Base-by-base conservation (phyloP, 1,139 yeast species). In the Hansenula sp. region DNA sequence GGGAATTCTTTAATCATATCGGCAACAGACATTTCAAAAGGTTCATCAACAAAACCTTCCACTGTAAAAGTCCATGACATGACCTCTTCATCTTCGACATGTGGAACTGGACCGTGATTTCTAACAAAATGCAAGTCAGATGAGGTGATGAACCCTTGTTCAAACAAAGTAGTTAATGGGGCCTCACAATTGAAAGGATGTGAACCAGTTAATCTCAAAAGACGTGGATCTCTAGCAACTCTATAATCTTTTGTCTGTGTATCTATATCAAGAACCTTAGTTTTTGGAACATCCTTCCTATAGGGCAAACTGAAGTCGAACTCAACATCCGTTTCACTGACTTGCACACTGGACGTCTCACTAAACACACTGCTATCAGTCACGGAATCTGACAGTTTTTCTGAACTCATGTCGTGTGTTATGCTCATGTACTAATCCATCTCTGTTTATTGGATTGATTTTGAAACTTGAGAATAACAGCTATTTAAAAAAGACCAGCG, bases 181-280 rank as follows among this genome's bases (percentile, higher is more conserved):
- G 66, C 52, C 43, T 62, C 66, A 33, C 51, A 46, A 40, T 62
- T 62, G 46, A 62, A 59, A 3, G 66, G 66, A 39, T 62, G 66
- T 5, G 59, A 44, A 6, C 65, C 66, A 2, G 66, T 62, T n/a
- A 61, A 46, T 16, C 66, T 48, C 24, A 61, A 44, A 34, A 62
- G 38, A 12, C 63, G 44, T 17, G 50, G 53, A 43, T 61, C 64
- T 41, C 66, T 48, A 6, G 59, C 46, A 35, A 62, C 64, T 39
- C 52, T 55, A 27, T 42, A 40, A 34, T 62, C 66, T 20, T 57
- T 52, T 1, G 65, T 59, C 34, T 56, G 56, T 25, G 38, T 34
- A 39, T 61, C 66, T 12, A 52, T 37, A 8, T 52, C 55, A 10
- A 52, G 34, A 3, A 56, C 44, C 13, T 43, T 42, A 1, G 43